These are phyloP conservation scores for Porcisia hertigi DNA, from an alignment of 208 protist species.

Conservation along the genomic window DNA sequence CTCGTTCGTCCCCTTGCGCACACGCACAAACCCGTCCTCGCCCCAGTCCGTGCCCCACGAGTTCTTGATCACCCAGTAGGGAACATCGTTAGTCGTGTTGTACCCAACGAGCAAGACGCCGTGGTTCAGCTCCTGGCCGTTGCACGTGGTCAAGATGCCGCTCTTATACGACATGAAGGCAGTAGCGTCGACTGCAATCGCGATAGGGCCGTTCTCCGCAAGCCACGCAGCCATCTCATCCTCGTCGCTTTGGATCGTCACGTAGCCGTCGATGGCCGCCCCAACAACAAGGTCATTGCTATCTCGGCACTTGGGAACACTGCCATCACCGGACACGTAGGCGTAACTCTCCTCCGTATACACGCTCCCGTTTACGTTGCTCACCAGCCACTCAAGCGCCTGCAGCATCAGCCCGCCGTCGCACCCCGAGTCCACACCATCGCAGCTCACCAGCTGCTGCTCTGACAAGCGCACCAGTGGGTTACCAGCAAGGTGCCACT, in stretches of 20 bases:
- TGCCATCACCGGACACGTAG: neutral
- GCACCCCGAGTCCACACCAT: conserved; percentile 77
- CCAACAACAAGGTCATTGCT: conserved; percentile 35
- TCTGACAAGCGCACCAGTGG: conserved; percentile 82
- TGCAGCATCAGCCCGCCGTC: conserved; percentile 87
- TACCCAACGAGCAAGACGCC: conserved; percentile 83
- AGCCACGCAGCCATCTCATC: conserved; percentile 61
- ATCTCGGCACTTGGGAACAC: neutral
- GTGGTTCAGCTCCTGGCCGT: conserved; percentile 57
- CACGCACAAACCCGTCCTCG: conserved; percentile 70
- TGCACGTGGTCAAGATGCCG: conserved; percentile 61
- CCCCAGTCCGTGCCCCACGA: conserved; percentile 79
- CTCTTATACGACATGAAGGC: conserved; percentile 56
- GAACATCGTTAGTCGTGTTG: conserved; percentile 35
- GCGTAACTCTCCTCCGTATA: conserved; percentile 81
- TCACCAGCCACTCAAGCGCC: conserved; percentile 75
- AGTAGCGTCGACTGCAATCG: conserved; percentile 86
- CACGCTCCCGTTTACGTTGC: conserved; percentile 60
- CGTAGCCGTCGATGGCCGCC: conserved; percentile 54
- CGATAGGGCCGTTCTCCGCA: conserved; percentile 71
- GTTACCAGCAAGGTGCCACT: conserved; percentile 62
- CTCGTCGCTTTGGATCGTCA: conserved; percentile 64
- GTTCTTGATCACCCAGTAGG: conserved; percentile 93
- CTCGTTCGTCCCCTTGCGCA: conserved; percentile 54
- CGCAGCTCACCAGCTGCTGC: conserved; percentile 95